These are phyloP conservation scores for Colletotrichum spaethianum DNA, from an alignment of 2,329 filamentous ascomycete species.

Conservation along the genomic window DNA sequence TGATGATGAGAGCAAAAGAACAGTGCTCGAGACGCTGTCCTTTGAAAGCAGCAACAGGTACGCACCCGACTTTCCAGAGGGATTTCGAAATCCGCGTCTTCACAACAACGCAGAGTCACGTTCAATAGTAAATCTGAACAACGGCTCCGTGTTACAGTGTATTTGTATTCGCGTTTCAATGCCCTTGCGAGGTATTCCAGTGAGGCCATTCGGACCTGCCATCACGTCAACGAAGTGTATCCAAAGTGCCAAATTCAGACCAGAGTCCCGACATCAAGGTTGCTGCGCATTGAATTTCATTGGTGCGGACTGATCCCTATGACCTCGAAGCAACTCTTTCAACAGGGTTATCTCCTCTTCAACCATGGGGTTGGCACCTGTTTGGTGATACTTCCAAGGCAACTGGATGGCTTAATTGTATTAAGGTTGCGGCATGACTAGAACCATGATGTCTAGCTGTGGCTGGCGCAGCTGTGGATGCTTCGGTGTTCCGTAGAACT, in stretches of 20 bases:
- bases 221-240: constrained; percentile 2
- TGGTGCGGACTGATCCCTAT: not conserved
- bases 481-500: not conserved
- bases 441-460: constrained; percentile 1
- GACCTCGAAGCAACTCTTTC: not conserved
- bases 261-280: constrained; percentile 3
- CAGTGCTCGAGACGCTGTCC: not conserved
- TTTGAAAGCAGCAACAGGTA: not conserved
- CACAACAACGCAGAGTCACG: too few species aligned
- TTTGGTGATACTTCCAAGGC: not conserved
- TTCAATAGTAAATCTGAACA: not conserved
- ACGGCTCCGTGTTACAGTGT: not conserved
- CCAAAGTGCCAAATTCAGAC: not conserved
- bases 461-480: constrained; percentile 13
- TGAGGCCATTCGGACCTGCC: not conserved
- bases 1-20: not conserved
- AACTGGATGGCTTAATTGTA: not conserved
- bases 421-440: too few species aligned
- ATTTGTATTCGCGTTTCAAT: not conserved
- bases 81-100: not conserved
- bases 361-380: not conserved
- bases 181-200: not conserved
- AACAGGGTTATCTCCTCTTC: not conserved
- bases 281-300: not conserved
- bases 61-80: not conserved